Evolutionary conservation across 768 basidiomycete species (phyloP), one percentile per base, ranked within the genome.

Genomic region (Trametopsis cervina): DNA sequence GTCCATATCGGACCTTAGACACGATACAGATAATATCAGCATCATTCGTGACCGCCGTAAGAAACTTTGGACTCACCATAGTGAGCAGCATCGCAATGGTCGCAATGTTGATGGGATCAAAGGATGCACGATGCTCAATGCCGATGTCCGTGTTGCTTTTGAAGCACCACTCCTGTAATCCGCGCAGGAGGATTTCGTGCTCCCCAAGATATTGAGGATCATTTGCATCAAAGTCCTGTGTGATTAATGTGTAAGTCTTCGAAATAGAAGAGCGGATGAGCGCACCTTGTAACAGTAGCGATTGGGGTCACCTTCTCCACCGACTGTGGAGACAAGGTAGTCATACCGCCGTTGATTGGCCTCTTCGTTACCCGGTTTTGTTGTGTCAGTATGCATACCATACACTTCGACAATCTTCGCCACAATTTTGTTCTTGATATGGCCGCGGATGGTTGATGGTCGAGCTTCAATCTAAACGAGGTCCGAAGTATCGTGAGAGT

Each of bases 71-170:
- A 40, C 46, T 11, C 25, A 47, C 46, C 10, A 21, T 22, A 23
- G 46, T 47, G 12, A 47, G 22, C 12, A 47, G 23, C 15, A 47
- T 18, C 37, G 46, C 46, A 38, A 47, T 24, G 7, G 24, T n/a
- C 6, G 46, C 35, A 2, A 47, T 5, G 2, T 18, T 33, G 21
- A 47, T n/a, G 2, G 46, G 46, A 17, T 47, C 18, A 21, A 47
- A 47, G 4, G 3, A 3, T 3, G 13, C 23, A 12, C 5, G 4
- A 23, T 21, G 39, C 22, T 23, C 37, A 18, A 21, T 10, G 17
- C 46, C 46, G 5, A 40, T 38, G 39, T 39, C 46, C 5, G 4
- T 5, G 15, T 3, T 5, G 10, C 5, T n/a, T 18, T 23, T 39
- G 37, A 47, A 47, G 11, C 22, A 11, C 7, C 25, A 5, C 46